Evolutionary conservation across 2,329 filamentous ascomycete species (phyloP).

Genomic region (Byssothecium circinans): DNA sequence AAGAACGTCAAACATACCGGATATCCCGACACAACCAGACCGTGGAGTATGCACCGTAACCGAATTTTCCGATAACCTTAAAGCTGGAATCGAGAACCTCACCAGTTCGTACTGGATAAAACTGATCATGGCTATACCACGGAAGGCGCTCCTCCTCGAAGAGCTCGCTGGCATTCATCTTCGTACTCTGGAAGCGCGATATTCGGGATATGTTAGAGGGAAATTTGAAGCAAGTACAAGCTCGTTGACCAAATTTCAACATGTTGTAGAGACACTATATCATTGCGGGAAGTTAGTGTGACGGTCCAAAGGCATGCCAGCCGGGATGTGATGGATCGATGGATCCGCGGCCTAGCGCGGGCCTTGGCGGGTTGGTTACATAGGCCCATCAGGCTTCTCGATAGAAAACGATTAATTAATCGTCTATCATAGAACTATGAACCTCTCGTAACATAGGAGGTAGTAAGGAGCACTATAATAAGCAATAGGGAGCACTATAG

Average conservation of each 20-base stretch:
- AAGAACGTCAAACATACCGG: constrained; percentile 20
- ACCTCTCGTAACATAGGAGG: too few species aligned
- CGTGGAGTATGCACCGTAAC: constrained; percentile 28
- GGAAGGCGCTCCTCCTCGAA: constrained; percentile 22
- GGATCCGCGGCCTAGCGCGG: too few species aligned
- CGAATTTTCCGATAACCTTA: constrained; percentile 29
- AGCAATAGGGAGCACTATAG: too few species aligned
- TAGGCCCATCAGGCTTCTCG: too few species aligned
- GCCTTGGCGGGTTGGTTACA: too few species aligned
- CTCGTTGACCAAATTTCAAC: constrained; percentile 21
- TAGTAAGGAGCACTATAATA: too few species aligned
- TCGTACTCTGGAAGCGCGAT: constrained; percentile 22
- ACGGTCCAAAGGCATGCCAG: constrained; percentile 16
- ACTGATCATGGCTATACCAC: constrained; percentile 21
- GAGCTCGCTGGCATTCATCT: constrained; percentile 21
- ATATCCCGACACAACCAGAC: constrained; percentile 32
- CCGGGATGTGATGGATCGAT: too few species aligned
- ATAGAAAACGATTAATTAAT: too few species aligned
- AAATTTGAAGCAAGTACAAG: constrained; percentile 24
- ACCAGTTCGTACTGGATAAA: constrained; percentile 26
- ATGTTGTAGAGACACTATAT: constrained; percentile 20
- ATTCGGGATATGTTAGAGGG: constrained; percentile 18
- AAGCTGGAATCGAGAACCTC: constrained; percentile 24
- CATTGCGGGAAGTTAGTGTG: constrained; percentile 20
- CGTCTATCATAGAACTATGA: too few species aligned